Evolutionary conservation across 768 basidiomycete genomes (phyloP), one percentile per base, ranked within the genome.

Genomic region (Hygrophoropsis aurantiaca): DNA sequence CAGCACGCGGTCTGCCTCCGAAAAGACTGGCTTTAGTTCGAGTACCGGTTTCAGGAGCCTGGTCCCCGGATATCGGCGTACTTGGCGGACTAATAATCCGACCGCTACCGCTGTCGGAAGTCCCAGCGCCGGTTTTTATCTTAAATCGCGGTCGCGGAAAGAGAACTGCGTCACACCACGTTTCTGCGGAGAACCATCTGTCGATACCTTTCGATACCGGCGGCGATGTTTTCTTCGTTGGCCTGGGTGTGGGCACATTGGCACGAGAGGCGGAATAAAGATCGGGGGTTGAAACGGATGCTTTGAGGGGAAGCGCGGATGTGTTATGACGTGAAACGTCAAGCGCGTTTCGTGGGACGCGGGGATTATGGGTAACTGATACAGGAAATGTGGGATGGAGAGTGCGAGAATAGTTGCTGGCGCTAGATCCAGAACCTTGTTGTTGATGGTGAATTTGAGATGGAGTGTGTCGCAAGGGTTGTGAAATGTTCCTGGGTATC

Each of bases 151-250:
- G 89, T 1, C 86, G 78, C 3, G 89, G 89, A 46, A 90, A 84
- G 20, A 90, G 63, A 8, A 90, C 57, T 0, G 87, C 87, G 52
- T 90, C 87, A 64, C 88, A 91, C 86, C 87, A 89, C 15, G 84
- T 82, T 66, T 90, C 86, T 0, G 86, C 79, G 2, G 82, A 79
- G 2, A 89, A 57, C 85, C 85, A 89, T 5, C 81, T 71, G 24
- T 86, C 82, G 52, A 73, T 79, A 11, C 70, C 70, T 56, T 73
- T 80, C 20, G 68, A 53, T 34, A 61, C 51, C 40, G 47, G 47
- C 1, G 44, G 50, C n/a, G 53, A 55, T 23, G 56, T 51, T 55
- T 57, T 53, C 48, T 59, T 64, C 24, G 47, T 18, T 13, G 44
- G 4, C 2, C 56, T 54, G 32, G 50, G 51, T 8, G 41, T 25